A percentile compares a stretch with the other conserved stretches of the same genome.
Conservation (phyloP, 2,329 filamentous ascomycete genomes). For the Phyllosticta citribraziliensis region DNA sequence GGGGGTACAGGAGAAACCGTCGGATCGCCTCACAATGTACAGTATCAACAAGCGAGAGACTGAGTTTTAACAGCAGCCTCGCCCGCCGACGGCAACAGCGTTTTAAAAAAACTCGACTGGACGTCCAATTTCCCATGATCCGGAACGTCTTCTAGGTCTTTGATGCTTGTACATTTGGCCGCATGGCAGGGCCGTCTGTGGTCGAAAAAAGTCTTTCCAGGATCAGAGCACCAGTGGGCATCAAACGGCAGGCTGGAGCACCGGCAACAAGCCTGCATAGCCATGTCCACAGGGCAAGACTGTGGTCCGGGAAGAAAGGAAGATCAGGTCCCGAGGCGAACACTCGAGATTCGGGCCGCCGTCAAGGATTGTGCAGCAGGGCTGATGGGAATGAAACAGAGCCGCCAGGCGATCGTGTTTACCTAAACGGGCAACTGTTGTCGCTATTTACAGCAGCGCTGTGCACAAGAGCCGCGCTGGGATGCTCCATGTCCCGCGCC, state of each 20-base stretch:
- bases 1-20: neutral
- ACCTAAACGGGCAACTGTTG: neutral
- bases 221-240: neutral
- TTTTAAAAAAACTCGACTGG: neutral
- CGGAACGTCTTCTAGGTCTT: neutral
- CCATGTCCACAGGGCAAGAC: neutral
- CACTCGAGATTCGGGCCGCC: neutral
- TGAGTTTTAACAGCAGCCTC: too few relatives aligned
- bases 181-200: neutral
- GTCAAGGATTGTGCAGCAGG: neutral
- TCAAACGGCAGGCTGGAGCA: neutral
- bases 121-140: neutral
- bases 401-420: neutral
- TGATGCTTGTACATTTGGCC: neutral
- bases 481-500: neutral
- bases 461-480: neutral
- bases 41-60: neutral
- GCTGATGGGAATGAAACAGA: neutral
- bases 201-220: neutral
- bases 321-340: neutral
- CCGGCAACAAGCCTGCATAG: neutral
- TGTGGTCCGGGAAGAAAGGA: neutral
- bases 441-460: neutral
- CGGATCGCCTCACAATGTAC: neutral
- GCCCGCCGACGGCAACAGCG: neutral